Evolutionary conservation across 495 filamentous ascomycete species (phyloP), one percentile per base, ranked within the genome.

Genomic region (Aspergillus wentii): DNA sequence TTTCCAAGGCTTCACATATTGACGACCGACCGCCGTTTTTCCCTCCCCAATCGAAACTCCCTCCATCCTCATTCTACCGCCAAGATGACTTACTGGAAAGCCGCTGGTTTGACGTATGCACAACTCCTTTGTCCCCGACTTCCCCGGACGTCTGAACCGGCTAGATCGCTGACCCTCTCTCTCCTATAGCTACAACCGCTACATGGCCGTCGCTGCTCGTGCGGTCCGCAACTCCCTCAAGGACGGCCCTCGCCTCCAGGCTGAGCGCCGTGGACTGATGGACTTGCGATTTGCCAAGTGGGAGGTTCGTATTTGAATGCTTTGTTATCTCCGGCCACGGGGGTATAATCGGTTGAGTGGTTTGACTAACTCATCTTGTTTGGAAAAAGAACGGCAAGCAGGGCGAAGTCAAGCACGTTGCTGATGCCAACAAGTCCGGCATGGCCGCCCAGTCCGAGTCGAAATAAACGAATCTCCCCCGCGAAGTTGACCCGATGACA

Each of bases 51-150:
- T 53, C 49, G 33, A 55, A 53, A 33, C 47, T 41, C 33, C 29
- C 49, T 39, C 36, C 49, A 48, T 43, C 52, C 46, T 31, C 39
- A 37, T 35, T 39, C 32, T 47, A 50, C 51, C 58, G 64, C 79
- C 82, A 88, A 80, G 74, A 98, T 98, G 92, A 79, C 86, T 66
- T 91, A 88, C 59, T 99, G 94, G 94, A 97, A 96, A 85, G 79
- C 89, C 57, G 83, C 92, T 59, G 92, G 94, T 72, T 74, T 97
- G 56, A 94, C 84, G 94, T 97, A 83, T 66, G 85, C 54, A 31
- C 34, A 4, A 22, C 5, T 13, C 21, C 17, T 30, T 34, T 17
- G 26, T 27, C 8, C 15, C 11, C n/a, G 13, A 6, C 17, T 4
- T 4, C 4, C 14, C 36, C 16, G 25, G 13, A 33, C 17, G 33